Evolutionary conservation across 2,329 filamentous ascomycete species (phyloP).

Genomic region (Talaromyces sp.): DNA sequence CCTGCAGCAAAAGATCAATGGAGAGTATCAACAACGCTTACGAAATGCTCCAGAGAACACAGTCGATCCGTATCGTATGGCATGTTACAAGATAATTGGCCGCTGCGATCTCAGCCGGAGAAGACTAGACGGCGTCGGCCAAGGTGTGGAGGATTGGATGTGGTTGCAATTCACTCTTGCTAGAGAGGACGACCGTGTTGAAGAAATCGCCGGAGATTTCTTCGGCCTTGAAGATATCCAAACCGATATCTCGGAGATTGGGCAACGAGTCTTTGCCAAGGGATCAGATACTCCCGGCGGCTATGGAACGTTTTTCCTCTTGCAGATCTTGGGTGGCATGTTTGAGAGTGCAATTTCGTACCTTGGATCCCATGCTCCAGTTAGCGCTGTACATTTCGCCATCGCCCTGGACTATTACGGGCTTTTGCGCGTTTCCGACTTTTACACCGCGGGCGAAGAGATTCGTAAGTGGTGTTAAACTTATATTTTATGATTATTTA

Average conservation of each 20-base stretch:
- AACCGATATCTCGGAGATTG: constrained; percentile 78
- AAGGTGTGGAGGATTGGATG: constrained; percentile 61
- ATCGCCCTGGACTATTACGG: constrained; percentile 87
- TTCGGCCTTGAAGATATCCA: constrained; percentile 67
- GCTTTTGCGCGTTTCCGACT: constrained; percentile 79
- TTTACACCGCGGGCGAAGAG: constrained; percentile 67
- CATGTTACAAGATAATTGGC: constrained; percentile 96
- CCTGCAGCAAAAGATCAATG: constrained; percentile 79
- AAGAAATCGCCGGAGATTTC: constrained; percentile 58
- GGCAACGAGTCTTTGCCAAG: constrained; percentile 84
- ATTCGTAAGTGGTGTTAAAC: constrained; percentile 41
- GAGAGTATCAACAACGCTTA: constrained; percentile 79
- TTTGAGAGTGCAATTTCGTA: constrained; percentile 92
- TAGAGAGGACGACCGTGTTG: constrained; percentile 55
- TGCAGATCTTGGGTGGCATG: constrained; percentile 84
- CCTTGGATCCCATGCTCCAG: constrained; percentile 84
- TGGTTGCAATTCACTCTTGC: constrained; percentile 63
- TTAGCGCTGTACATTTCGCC: constrained; percentile 92
- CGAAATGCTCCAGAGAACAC: constrained; percentile 81
- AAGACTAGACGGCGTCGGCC: constrained; percentile 53
- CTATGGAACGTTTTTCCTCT: constrained; percentile 88
- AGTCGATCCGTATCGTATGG: constrained; percentile 91
- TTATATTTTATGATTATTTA: constrained; percentile 1
- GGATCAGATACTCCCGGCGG: constrained; percentile 70
- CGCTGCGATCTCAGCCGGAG: constrained; percentile 59